phyloP scores from a whole-genome alignment of 2,329 filamentous ascomycete species.

The Aspergillus sp. region DNA sequence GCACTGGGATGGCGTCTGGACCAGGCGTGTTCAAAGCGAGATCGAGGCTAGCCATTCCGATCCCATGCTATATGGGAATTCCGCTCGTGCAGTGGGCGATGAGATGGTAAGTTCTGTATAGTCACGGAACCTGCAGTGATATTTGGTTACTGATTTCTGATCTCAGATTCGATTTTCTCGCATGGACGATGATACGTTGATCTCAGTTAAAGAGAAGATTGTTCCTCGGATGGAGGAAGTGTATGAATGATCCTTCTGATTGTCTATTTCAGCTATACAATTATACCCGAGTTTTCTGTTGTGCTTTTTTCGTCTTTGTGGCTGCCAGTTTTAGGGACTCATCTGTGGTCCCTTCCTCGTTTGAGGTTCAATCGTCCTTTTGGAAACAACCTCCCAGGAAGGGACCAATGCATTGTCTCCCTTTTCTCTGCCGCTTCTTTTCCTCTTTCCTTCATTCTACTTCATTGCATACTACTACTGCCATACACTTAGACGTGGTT shows the following conservation, averaged over 20 bases:
- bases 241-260: slow-evolving; percentile 11
- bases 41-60: slow-evolving; percentile 72
- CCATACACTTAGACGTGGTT: slow-evolving; percentile 6
- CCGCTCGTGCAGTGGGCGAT: slow-evolving; percentile 48
- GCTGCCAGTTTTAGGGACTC: neutral
- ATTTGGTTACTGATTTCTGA: slow-evolving; percentile 5
- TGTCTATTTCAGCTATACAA: neutral
- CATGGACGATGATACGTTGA: slow-evolving; percentile 25
- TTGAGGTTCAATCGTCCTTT: neutral
- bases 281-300: neutral
- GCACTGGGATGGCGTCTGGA: slow-evolving; percentile 98
- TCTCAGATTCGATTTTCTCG: slow-evolving; percentile 34
- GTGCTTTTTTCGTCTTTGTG: neutral
- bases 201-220: slow-evolving; percentile 30
- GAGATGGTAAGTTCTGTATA: slow-evolving; percentile 53
- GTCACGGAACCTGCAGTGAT: neutral
- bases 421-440: neutral
- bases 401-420: neutral
- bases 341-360: slow-evolving; percentile 1
- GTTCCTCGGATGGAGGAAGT: slow-evolving; percentile 19
- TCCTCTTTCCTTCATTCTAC: neutral
- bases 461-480: slow-evolving; percentile 1
- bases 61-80: slow-evolving; percentile 64
- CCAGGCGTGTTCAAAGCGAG: slow-evolving; percentile 73
- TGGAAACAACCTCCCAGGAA: too few relatives aligned